Base-by-base conservation (phyloP, 345 rosid genomes). In the Eucalyptus erythrocorys region DNA sequence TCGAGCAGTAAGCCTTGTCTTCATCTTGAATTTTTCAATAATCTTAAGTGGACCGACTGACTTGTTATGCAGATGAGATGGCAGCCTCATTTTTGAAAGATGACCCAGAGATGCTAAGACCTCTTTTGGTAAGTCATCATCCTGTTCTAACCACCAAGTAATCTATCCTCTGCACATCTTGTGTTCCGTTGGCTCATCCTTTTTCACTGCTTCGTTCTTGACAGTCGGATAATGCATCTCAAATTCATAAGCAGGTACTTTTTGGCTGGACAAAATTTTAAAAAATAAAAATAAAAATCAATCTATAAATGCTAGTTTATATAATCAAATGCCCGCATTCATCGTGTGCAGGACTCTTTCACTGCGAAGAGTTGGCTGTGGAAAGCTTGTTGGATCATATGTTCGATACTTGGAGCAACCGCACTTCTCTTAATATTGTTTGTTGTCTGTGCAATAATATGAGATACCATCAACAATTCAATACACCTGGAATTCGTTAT, bases 391-490 rank as follows among this genome's bases (percentile, higher is more conserved):
- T 61, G 92, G 92, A 71, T 82, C 40, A 19, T 91, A 76, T 86
- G 90, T 86, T 14, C 88, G 43, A 48, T 90, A 88, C 88, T 93
- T 26, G 94, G 91, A 88, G 93, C 89, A 49, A 89, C 87, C 79
- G 87, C 84, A 11, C 80, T 93, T 90, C 87, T 93, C 7, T 86
- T 93, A 47, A 14, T 91, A 89, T 87, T 94, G 91, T 27, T 91
- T 59, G 50, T 94, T 81, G 43, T 94, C 79, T 92, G 91, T 59
- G 91, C 94, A 48, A 43, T 87, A 26, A 89, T 93, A 79, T 94
- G 85, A 91, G 88, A 42, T 16, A 22, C 14, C 14, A 40, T 40
- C 82, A 37, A 76, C 47, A 76, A 76, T 37, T 37, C 82, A 40
- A 37, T 76, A 10, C 45, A 71, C 45, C 45, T 37, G 26, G 42